phyloP scores from a whole-genome alignment of 306 rosid genomes.

The Medicago lupulina region DNA sequence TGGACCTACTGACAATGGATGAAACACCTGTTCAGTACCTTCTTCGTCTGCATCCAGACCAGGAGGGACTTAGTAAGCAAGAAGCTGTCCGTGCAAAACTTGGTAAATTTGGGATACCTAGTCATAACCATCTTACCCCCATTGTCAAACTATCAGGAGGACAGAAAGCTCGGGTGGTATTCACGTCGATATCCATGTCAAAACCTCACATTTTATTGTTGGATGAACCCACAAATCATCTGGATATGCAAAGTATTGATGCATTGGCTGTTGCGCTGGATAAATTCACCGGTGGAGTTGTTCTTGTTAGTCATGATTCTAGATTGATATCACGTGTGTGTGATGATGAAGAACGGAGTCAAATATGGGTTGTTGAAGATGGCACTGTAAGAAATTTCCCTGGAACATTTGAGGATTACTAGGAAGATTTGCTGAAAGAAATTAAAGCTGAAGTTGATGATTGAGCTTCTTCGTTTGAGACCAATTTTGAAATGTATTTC shows the following conservation, averaged over 20 bases:
- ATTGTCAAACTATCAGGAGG: constrained; percentile 27
- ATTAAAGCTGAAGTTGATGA: constrained; percentile 32
- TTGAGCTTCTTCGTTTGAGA: constrained; percentile 6
- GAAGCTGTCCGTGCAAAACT: constrained; percentile 27
- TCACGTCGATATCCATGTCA: constrained; percentile 83
- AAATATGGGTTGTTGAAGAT: constrained; percentile 79
- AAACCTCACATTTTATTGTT: constrained; percentile 77
- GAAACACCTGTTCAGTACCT: constrained; percentile 33
- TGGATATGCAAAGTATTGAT: constrained; percentile 84
- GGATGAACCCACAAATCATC: constrained; percentile 82
- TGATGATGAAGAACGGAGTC: constrained; percentile 71
- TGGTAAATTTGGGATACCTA: constrained; percentile 24
- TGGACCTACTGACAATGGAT: constrained; percentile 20
- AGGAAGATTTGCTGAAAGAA: constrained; percentile 29
- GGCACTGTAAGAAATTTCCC: constrained; percentile 45
- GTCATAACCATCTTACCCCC: constrained; percentile 16
- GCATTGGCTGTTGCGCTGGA: constrained; percentile 52
- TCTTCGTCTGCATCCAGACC: constrained; percentile 15
- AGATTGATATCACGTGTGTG: constrained; percentile 79
- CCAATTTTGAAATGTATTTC: background rate
- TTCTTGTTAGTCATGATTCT: constrained; percentile 80
- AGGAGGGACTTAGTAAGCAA: constrained; percentile 20
- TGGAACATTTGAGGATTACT: constrained; percentile 26
- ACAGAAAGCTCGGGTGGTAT: constrained; percentile 62
- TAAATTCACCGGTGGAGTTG: constrained; percentile 75